Percentiles rank a stretch among this genome's conserved stretches.
Conservation (phyloP, 441 rosid genomes). For the Pelargonium myrrhifolium region DNA sequence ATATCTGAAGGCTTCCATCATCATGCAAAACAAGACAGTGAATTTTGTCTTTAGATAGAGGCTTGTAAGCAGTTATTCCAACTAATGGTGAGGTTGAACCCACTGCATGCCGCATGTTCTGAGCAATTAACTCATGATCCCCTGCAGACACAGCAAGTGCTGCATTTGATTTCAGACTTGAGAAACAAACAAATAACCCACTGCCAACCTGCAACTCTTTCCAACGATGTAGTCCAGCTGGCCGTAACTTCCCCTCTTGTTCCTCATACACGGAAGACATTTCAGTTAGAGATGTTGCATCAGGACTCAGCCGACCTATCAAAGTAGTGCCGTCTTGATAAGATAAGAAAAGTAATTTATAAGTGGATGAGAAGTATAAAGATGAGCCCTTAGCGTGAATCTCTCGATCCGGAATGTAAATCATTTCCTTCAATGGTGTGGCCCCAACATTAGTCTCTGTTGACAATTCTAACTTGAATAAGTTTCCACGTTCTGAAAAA, state of each 20-base stretch:
- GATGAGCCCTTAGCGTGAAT: conserved; percentile 80
- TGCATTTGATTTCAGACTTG: conserved; percentile 69
- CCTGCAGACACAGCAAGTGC: conserved; percentile 70
- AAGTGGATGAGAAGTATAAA: conserved; percentile 72
- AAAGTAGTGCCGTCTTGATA: conserved; percentile 89
- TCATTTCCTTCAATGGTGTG: conserved; percentile 74
- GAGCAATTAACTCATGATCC: conserved; percentile 62
- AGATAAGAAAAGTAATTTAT: conserved; percentile 76
- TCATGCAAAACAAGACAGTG: conserved; percentile 97
- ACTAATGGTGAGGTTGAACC: conserved; percentile 87
- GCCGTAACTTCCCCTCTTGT: conserved; percentile 58
- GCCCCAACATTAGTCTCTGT: conserved; percentile 82
- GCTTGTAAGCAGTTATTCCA: conserved; percentile 94
- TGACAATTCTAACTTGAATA: conserved; percentile 78
- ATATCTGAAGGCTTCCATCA: conserved; percentile 99
- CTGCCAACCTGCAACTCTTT: conserved; percentile 76
- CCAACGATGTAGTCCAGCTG: conserved; percentile 96
- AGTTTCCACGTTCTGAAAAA: conserved; percentile 79
- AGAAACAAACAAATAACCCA: conserved; percentile 84
- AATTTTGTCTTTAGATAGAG: conserved; percentile 86
- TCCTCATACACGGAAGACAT: conserved; percentile 73
- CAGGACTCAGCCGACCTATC: conserved; percentile 67
- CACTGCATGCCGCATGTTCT: conserved; percentile 76
- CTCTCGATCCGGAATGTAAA: conserved; percentile 62
- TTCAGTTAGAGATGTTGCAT: conserved; percentile 64